These are phyloP conservation scores for Penicillium paneum DNA, from an alignment of 2,329 filamentous ascomycete genomes.

Conservation along the genomic window DNA sequence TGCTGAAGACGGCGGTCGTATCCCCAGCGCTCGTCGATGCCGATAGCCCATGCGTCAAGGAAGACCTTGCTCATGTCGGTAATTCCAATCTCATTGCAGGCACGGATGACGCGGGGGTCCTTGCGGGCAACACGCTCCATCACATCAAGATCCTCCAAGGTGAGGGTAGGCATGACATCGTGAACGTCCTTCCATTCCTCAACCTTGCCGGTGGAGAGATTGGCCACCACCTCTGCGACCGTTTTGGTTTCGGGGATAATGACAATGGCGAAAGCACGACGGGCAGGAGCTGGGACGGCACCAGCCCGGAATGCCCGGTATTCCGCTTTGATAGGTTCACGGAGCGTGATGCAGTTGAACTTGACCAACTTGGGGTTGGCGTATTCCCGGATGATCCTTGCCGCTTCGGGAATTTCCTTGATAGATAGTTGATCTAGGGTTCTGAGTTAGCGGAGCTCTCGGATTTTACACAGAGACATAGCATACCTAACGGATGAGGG, in stretches of 20 bases:
- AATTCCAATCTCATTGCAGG: constrained; percentile 36
- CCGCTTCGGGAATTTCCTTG: constrained; percentile 27
- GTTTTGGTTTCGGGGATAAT: constrained; percentile 37
- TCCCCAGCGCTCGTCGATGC: constrained; percentile 37
- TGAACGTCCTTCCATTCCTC: constrained; percentile 36
- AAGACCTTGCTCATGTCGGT: constrained; percentile 37
- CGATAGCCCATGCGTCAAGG: constrained; percentile 38
- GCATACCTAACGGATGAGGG: constrained; percentile 24
- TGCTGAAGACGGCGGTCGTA: constrained; percentile 35
- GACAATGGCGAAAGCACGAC: constrained; percentile 48
- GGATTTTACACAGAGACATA: neutral
- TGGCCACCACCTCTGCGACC: constrained; percentile 30
- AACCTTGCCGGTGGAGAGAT: constrained; percentile 25
- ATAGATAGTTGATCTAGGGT: constrained; percentile 28
- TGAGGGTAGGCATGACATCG: constrained; percentile 49
- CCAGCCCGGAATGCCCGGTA: constrained; percentile 35
- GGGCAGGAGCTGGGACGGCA: constrained; percentile 30
- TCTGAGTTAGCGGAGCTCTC: constrained; percentile 1
- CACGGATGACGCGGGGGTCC: constrained; percentile 33
- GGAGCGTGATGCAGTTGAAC: constrained; percentile 53
- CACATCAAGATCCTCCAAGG: constrained; percentile 35
- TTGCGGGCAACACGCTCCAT: constrained; percentile 34
- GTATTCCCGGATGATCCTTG: constrained; percentile 29
- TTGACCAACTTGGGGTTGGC: constrained; percentile 31
- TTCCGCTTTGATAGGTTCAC: constrained; percentile 42